Evolutionary conservation across 805 yeast genomes (phyloP), one percentile per base, ranked within the genome.

Genomic region (Candida corydali): DNA sequence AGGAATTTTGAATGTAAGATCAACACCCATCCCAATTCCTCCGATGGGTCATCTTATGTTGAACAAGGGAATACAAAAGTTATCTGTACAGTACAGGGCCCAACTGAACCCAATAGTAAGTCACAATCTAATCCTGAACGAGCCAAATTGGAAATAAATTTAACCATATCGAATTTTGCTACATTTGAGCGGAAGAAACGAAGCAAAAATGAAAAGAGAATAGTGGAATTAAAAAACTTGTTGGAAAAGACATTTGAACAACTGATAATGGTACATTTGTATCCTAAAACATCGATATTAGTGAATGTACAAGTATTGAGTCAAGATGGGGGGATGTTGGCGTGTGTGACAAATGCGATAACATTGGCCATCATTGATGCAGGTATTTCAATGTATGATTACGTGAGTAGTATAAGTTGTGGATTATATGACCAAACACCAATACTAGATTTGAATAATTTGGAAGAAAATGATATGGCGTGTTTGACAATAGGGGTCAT

Each of bases 351-450:
- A 29, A 93, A 93, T 55, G 86, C 97, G 8, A 76, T 86, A 29
- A 86, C 96, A 1, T 64, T 93, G 49, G 97, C 96, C 0, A 68
- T 93, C 29, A 78, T 93, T 23, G 98, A 93, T 61, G 97, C 98
- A 2, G 98, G 98, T 34, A 81, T 93, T 31, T 83, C 96, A 4
- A 81, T 93, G 82, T 84, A 82, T 53, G 98, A 93, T 55, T 89
- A 86, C 54, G 82, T 91, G 11, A 76, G 87, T 38, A 79, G 95
- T 1, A 75, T 86, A 11, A 73, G 82, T 19, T 84, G 88, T 4
- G 97, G 97, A 0, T 60, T 86, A 15, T 80, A 78, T 50, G 95
- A 86, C 48, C 80, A 76, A 29, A 62, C 69, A 5, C 88, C 96
- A 10, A 63, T 93, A 40, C 65, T 93, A 32, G 98, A 91, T 55